Evolutionary conservation across 495 filamentous ascomycete genomes (phyloP), one percentile per base, ranked within the genome.

Genomic region (Recurvomyces mirabilis): DNA sequence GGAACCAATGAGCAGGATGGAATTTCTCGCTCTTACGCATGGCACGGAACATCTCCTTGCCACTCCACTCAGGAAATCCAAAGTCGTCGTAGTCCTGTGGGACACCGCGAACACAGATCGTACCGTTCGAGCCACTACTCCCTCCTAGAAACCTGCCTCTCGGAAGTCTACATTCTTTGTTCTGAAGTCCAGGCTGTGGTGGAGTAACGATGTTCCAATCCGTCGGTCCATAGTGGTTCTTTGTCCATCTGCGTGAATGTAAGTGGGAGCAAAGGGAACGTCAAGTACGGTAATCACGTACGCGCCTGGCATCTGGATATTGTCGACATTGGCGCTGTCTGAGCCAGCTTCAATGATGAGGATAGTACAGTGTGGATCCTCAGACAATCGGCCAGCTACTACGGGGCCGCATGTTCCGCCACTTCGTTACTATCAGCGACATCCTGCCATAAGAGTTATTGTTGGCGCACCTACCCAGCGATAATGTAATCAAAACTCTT

Each of bases 11-110:
- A 33, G 68, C 66, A 1, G 59, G 38, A 28, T 49, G 46, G 35
- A 49, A 49, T 5, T 42, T 43, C 31, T 49, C 46, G 10, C 12
- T 32, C 64, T 73, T 74, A 47, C 52, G 59, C 68, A 74, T 74
- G 20, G 61, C 68, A 3, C 60, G 53, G 46, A 71, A 77, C 38
- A 75, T 66, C 26, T 74, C 67, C 22, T 72, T 61, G 6, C 72
- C 71, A 45, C 63, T 66, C 72, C 71, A 75, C 11, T 68, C 72
- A 0, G 68, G 65, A 35, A 74, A 33, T 1, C 51, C 62, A 75
- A 75, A 81, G 49, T 78, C 73, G 60, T 79, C 72, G 41, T 73
- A 82, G 45, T 77, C 77, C 32, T 72, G 71, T 33, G 71, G 70
- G 41, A 59, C 63, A 17, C 77, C 78, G 9, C 74, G 74, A 28